These are phyloP conservation scores for Pseudocercospora cruenta DNA, from an alignment of 2,329 filamentous ascomycete species.

Conservation along the genomic window DNA sequence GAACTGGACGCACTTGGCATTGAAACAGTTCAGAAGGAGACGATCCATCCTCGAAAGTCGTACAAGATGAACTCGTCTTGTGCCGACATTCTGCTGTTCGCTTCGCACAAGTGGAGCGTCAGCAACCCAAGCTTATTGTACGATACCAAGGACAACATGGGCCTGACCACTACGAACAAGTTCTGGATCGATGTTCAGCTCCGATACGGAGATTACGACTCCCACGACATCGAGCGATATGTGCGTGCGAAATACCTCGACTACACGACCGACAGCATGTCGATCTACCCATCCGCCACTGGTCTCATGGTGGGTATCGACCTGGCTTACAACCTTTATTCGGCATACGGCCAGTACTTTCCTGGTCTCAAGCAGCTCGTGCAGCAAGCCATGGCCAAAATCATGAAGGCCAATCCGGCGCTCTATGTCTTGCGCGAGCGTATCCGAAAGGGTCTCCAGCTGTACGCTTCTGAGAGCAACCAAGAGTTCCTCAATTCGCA, in stretches of 20 bases:
- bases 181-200: conserved; percentile 99
- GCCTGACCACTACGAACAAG: conserved; percentile 93
- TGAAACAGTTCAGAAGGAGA: conserved; percentile 98
- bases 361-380: conserved; percentile 92
- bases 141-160: conserved; percentile 94
- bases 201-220: conserved; percentile 97
- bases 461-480: conserved; percentile 98
- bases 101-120: conserved; percentile 98
- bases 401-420: conserved; percentile 99
- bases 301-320: conserved; percentile 98
- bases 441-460: conserved; percentile 95
- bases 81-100: conserved; percentile 94
- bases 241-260: conserved; percentile 97
- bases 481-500: conserved; percentile 99
- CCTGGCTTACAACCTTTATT: conserved; percentile 97
- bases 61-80: conserved; percentile 99
- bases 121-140: conserved; percentile 90
- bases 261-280: conserved; percentile 98
- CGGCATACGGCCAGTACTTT: conserved; percentile 98
- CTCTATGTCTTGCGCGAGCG: conserved; percentile 95
- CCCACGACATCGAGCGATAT: conserved; percentile 97
- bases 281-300: conserved; percentile 95
- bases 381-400: conserved; percentile 98
- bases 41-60: conserved; percentile 96
- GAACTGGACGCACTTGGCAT: conserved; percentile 94